phyloP scores from a whole-genome alignment of 805 yeast species.

The Cyberlindnera suaveolens region DNA sequence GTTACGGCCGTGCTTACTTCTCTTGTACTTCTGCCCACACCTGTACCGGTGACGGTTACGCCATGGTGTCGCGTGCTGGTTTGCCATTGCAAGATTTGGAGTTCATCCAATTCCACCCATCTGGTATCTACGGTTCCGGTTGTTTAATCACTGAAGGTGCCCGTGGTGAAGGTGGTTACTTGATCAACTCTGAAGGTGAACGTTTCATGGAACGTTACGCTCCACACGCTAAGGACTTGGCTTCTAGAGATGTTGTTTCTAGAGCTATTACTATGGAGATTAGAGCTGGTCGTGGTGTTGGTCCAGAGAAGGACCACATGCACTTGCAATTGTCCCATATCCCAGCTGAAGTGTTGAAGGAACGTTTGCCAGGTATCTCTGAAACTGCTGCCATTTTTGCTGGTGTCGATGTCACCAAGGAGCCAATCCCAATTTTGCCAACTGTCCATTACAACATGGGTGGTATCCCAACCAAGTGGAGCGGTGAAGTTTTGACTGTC shows the following conservation, averaged over 20 bases:
- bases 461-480: constrained; percentile 97
- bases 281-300: constrained; percentile 99
- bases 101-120: constrained; percentile 98
- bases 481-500: constrained; percentile 85
- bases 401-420: constrained; percentile 98
- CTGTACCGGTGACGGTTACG: constrained; percentile 98
- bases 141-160: constrained; percentile 99
- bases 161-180: constrained; percentile 99
- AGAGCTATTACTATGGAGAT: constrained; percentile 98
- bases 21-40: constrained; percentile 99
- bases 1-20: constrained; percentile 97
- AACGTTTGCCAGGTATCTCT: constrained; percentile 98
- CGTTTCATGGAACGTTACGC: constrained; percentile 99
- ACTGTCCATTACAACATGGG: constrained; percentile 99
- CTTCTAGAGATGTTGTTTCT: constrained; percentile 97
- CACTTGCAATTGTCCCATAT: constrained; percentile 88
- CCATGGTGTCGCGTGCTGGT: constrained; percentile 98
- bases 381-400: constrained; percentile 98
- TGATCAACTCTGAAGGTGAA: constrained; percentile 96
- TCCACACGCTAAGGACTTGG: constrained; percentile 96
- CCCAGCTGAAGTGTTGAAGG: constrained; percentile 86
- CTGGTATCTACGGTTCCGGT: constrained; percentile 99
- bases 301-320: constrained; percentile 93
- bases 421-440: constrained; percentile 97
- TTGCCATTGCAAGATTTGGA: constrained; percentile 96